These are phyloP conservation scores for Sphaerostilbella broomeana DNA, from an alignment of 2,329 filamentous ascomycete genomes.

Conservation along the genomic window DNA sequence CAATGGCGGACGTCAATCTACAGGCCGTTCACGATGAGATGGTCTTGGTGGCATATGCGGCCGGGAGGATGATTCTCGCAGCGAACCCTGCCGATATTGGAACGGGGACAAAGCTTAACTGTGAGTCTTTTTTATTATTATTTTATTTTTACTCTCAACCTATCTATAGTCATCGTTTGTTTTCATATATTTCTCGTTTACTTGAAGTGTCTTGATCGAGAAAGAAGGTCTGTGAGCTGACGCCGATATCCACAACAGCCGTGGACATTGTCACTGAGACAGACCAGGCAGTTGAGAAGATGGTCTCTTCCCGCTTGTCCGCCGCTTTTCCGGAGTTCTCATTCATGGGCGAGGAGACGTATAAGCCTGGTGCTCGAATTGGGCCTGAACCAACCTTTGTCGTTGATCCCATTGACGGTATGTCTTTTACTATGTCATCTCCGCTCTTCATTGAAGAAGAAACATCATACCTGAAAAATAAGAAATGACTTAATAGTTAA, in stretches of 20 bases:
- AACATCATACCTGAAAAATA: background rate
- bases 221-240: slow-evolving; percentile 12
- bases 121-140: slow-evolving; percentile 34
- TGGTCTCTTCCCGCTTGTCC: slow-evolving; percentile 49
- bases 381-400: slow-evolving; percentile 67
- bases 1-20: slow-evolving; percentile 52
- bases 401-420: slow-evolving; percentile 73
- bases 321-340: slow-evolving; percentile 47
- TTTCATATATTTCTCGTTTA: too few species aligned
- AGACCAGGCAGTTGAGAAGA: slow-evolving; percentile 58
- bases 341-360: slow-evolving; percentile 74
- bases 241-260: slow-evolving; percentile 34
- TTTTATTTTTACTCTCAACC: too few species aligned
- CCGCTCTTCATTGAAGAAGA: too few species aligned
- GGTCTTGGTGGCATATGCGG: slow-evolving; percentile 53
- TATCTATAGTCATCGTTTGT: background rate
- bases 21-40: slow-evolving; percentile 57
- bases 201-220: too few species aligned
- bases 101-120: slow-evolving; percentile 58
- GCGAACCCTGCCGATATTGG: slow-evolving; percentile 54
- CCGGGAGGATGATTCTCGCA: slow-evolving; percentile 56
- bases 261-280: slow-evolving; percentile 64
- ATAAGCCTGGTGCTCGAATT: slow-evolving; percentile 57
- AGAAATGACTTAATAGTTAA: background rate
- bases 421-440: background rate